A percentile compares a stretch with the other conserved stretches of the same genome.
These are phyloP conservation scores for Ceratobasidium sp. DNA, from an alignment of 1,284 basidiomycete species.

Conservation along the genomic window DNA sequence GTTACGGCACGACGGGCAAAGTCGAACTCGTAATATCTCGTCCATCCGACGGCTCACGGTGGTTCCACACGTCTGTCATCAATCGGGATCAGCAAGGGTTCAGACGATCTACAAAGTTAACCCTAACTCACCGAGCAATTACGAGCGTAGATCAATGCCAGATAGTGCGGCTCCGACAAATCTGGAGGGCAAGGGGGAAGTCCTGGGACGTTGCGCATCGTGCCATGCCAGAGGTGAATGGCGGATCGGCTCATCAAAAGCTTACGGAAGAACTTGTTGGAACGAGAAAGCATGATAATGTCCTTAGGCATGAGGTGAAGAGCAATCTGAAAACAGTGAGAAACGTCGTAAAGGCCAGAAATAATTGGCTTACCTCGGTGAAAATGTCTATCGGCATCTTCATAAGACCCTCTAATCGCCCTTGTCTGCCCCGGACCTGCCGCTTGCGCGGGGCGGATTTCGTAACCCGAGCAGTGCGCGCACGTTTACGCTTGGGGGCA, in stretches of 20 bases:
- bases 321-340: slow-evolving; percentile 50
- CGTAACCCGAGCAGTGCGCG: background rate
- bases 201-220: slow-evolving; percentile 32
- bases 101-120: background rate
- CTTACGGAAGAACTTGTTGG: slow-evolving; percentile 51
- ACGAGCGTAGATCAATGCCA: slow-evolving; percentile 52
- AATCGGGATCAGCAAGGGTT: background rate
- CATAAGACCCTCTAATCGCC: slow-evolving; percentile 52
- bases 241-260: slow-evolving; percentile 49
- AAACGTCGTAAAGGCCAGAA: background rate
- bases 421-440: slow-evolving; percentile 41
- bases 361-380: slow-evolving; percentile 51
- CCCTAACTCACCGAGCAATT: slow-evolving; percentile 29
- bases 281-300: slow-evolving; percentile 54
- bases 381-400: slow-evolving; percentile 56
- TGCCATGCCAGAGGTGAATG: slow-evolving; percentile 50
- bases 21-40: slow-evolving; percentile 21
- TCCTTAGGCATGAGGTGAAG: slow-evolving; percentile 52
- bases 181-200: slow-evolving; percentile 52
- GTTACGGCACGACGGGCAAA: slow-evolving; percentile 24
- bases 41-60: background rate
- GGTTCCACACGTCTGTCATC: background rate
- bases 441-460: slow-evolving; percentile 21
- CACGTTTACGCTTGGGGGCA: background rate
- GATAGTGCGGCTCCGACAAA: slow-evolving; percentile 51